These are phyloP conservation scores for Fusarium euwallaceae DNA, from an alignment of 2,329 filamentous ascomycete species.

Conservation along the genomic window DNA sequence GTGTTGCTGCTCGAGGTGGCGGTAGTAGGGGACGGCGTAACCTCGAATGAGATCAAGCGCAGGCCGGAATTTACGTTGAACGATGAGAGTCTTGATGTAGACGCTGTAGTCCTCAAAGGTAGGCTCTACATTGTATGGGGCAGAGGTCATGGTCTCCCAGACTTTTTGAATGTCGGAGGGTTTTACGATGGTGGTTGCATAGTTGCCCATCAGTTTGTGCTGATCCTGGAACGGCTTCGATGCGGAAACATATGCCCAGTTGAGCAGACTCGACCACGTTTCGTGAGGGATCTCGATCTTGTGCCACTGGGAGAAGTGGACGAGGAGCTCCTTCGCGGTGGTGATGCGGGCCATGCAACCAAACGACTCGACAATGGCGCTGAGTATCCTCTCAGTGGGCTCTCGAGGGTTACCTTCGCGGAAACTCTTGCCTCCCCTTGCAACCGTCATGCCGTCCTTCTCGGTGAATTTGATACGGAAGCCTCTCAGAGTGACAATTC, in stretches of 20 bases:
- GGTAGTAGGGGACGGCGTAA: slow-evolving; percentile 57
- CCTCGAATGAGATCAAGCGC: slow-evolving; percentile 56
- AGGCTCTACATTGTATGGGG: slow-evolving; percentile 69
- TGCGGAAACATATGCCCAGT: slow-evolving; percentile 73
- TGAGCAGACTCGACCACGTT: slow-evolving; percentile 76
- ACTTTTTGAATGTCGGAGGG: slow-evolving; percentile 63
- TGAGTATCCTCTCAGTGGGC: slow-evolving; percentile 71
- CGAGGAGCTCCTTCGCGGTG: slow-evolving; percentile 69
- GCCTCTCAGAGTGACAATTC: slow-evolving; percentile 50
- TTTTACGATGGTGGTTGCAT: slow-evolving; percentile 52
- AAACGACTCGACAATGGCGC: slow-evolving; percentile 76
- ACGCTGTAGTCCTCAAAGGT: slow-evolving; percentile 68
- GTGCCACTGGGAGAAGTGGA: slow-evolving; percentile 73
- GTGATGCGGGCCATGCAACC: slow-evolving; percentile 74
- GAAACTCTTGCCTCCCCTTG: slow-evolving; percentile 56
- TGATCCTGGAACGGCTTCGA: slow-evolving; percentile 54
- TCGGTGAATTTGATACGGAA: slow-evolving; percentile 48
- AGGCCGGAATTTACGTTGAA: slow-evolving; percentile 41
- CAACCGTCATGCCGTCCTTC: slow-evolving; percentile 30
- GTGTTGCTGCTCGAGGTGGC: slow-evolving; percentile 42
- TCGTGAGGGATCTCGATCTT: slow-evolving; percentile 66
- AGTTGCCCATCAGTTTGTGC: slow-evolving; percentile 51
- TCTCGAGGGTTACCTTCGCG: slow-evolving; percentile 64
- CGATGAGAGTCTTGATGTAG: slow-evolving; percentile 57
- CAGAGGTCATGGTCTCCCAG: slow-evolving; percentile 70